Evolutionary conservation across 305 asterid species (phyloP), one percentile per base, ranked within the genome.

Genomic region (Fraxinus angustifolia): DNA sequence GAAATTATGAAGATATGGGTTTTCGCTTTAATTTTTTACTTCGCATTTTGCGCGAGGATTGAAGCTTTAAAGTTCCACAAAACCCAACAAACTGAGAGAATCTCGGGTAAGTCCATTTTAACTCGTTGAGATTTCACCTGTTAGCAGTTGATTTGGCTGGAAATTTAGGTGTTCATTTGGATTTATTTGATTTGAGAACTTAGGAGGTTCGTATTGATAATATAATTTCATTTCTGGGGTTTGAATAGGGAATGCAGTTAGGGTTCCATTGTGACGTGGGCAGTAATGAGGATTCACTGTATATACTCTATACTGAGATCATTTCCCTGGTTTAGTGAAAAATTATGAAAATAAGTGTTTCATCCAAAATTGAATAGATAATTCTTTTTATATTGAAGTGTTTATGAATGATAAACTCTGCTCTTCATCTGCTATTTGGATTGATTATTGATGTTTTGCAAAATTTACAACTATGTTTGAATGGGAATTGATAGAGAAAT

Each of bases 241-340:
- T 81, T 78, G 34, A 11, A 36, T 75, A 26, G 42, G 65, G 72
- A 58, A 50, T 79, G 76, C 56, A 16, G 23, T 12, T 67, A 34
- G 53, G 73, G 73, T 19, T 75, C 23, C 28, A 23, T 68, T 83
- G 26, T 50, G 26, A 62, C 53, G 78, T 78, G 78, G 80, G 62
- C 28, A 56, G 67, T 56, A 6, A 56, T 6, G 28, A 1, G 1
- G 11, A 56, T 17, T 17, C 11, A 14, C 68, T 62, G 53, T 60
- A 12, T 36, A 12, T 12, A 17, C 26, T 23, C 0, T 23, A 23
- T 23, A 23, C 4, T 14, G 62, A 42, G 79, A 78, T 82, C 65
- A 11, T 48, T 71, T 42, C 26, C 42, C 30, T 84, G 62, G 23
- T 70, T 80, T 35, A 21, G 38, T 50, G 2, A 72, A 31, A 53